Percentiles rank a stretch among this genome's conserved stretches.
phyloP scores from a whole-genome alignment of 768 basidiomycete species.

The Infundibulicybe gibba region DNA sequence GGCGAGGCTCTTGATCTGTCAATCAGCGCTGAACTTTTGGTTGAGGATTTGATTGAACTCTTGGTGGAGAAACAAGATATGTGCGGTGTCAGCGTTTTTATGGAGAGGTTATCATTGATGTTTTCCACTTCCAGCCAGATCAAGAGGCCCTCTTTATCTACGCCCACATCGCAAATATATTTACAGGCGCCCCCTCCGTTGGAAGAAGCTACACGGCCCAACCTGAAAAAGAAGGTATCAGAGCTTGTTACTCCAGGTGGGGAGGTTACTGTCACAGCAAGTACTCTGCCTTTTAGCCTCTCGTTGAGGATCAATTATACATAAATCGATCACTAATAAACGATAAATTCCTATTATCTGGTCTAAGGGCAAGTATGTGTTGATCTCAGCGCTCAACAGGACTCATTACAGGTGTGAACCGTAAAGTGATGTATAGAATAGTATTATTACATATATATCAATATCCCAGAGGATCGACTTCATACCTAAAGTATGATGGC shows the following conservation, averaged over 20 bases:
- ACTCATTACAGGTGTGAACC: too few species aligned
- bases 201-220: conserved; percentile 85
- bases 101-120: conserved; percentile 5
- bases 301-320: conserved; percentile 61
- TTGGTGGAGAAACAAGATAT: conserved; percentile 86
- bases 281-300: conserved; percentile 82
- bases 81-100: conserved; percentile 41
- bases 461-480: not conserved
- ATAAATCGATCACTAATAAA: conserved; percentile 4
- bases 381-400: too few species aligned
- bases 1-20: conserved; percentile 79
- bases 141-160: conserved; percentile 91
- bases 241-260: conserved; percentile 78
- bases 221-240: conserved; percentile 80
- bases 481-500: not conserved
- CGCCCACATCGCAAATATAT: conserved; percentile 75
- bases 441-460: too few species aligned
- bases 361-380: not conserved
- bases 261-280: conserved; percentile 86
- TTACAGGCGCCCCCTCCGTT: conserved; percentile 92
- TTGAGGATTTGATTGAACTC: conserved; percentile 87
- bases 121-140: conserved; percentile 66
- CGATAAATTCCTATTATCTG: not conserved
- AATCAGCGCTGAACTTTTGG: conserved; percentile 68
- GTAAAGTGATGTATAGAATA: too few species aligned